Evolutionary conservation across 1,284 basidiomycete species (phyloP).

Genomic region (Kwoniella shivajii): DNA sequence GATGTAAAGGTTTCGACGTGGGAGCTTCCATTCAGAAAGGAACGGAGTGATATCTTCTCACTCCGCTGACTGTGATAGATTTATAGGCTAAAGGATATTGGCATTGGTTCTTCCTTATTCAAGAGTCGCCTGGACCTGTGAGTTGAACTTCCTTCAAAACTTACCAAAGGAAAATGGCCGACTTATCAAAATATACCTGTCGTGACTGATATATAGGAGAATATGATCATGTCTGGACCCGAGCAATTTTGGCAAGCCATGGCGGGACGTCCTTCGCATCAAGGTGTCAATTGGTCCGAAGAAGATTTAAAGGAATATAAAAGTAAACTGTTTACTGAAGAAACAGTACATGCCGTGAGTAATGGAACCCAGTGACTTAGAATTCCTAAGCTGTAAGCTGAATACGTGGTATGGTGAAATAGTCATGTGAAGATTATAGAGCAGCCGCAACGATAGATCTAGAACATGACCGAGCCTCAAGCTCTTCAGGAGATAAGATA

Average conservation of each 20-base stretch:
- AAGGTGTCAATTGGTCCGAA: slow-evolving; percentile 25
- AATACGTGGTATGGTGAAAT: too few relatives aligned
- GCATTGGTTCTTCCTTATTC: slow-evolving; percentile 55
- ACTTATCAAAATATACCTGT: neutral
- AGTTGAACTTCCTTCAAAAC: slow-evolving; percentile 7
- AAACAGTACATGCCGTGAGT: slow-evolving; percentile 37
- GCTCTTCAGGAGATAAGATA: slow-evolving; percentile 37
- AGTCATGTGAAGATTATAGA: slow-evolving; percentile 55
- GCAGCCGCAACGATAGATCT: slow-evolving; percentile 51
- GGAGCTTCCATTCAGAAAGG: too few relatives aligned
- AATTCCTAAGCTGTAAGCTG: too few relatives aligned
- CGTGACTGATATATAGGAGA: slow-evolving; percentile 30
- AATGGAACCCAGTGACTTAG: neutral
- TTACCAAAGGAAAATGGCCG: neutral
- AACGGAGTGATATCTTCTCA: neutral
- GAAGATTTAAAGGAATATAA: slow-evolving; percentile 35
- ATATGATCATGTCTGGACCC: slow-evolving; percentile 32
- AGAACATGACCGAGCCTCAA: slow-evolving; percentile 43
- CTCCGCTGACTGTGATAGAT: neutral
- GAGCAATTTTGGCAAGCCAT: slow-evolving; percentile 32
- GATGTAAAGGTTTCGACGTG: slow-evolving; percentile 2
- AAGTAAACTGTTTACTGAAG: slow-evolving; percentile 19
- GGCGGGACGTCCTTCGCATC: slow-evolving; percentile 20
- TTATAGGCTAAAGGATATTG: slow-evolving; percentile 37
- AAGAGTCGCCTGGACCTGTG: slow-evolving; percentile 46